A percentile compares a stretch with the other conserved stretches of the same genome.
These are phyloP conservation scores for Fonsecaea multimorphosa DNA, from an alignment of 2,329 filamentous ascomycete genomes.

Conservation along the genomic window DNA sequence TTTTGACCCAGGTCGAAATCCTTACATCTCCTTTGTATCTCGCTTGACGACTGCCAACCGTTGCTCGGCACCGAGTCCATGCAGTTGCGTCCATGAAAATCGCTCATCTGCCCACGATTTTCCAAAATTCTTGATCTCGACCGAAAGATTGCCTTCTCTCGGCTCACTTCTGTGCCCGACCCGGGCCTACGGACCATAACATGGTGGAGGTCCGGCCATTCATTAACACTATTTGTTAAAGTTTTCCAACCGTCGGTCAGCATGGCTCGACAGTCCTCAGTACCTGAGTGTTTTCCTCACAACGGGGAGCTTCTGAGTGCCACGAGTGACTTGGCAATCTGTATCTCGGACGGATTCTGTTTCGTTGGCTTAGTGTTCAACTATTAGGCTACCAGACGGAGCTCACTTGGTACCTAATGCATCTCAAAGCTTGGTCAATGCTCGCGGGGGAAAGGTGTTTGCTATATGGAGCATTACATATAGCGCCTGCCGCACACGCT, in stretches of 20 bases:
- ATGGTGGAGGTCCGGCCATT: not conserved
- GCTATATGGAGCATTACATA: not conserved
- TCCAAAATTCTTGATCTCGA: not conserved
- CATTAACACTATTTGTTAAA: not conserved
- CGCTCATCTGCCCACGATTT: not conserved
- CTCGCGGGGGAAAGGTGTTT: not conserved
- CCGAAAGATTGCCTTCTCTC: not conserved
- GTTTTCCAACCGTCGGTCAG: not conserved
- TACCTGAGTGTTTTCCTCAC: not conserved
- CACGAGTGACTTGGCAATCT: not conserved
- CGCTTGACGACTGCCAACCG: not conserved
- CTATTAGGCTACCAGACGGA: not conserved
- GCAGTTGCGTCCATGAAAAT: not conserved
- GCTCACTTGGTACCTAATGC: not conserved
- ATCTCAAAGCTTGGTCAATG: not conserved
- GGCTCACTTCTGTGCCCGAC: not conserved
- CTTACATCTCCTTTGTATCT: not conserved
- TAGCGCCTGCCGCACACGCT: not conserved
- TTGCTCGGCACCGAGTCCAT: not conserved
- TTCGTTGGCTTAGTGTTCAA: not conserved
- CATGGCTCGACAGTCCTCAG: too few relatives aligned
- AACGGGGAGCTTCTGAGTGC: not conserved
- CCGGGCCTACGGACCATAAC: not conserved
- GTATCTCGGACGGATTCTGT: not conserved
- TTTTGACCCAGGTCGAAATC: not conserved